A percentile compares a stretch with the other conserved stretches of the same genome.
Evolutionary conservation across 2,329 filamentous ascomycete species (phyloP).

Genomic region (Fusarium bulbicola): DNA sequence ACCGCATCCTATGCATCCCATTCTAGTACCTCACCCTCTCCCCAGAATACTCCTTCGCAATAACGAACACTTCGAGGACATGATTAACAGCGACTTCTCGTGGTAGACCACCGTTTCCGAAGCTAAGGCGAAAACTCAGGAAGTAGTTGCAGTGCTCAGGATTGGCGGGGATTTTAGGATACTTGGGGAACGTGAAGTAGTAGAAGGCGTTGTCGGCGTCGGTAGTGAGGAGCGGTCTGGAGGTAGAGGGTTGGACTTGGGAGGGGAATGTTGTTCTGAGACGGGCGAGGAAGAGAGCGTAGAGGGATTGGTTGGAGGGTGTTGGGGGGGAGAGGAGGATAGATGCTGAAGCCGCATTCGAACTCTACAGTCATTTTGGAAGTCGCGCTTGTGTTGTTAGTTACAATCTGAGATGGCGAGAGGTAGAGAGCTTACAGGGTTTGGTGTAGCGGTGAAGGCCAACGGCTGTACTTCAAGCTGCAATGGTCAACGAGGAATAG

Average conservation of each 20-base stretch:
- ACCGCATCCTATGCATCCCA: background rate
- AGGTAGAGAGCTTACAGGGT: background rate
- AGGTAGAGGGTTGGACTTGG: background rate
- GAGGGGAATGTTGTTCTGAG: background rate
- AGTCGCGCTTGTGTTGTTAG: background rate
- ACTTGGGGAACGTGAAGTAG: background rate
- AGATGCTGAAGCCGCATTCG: conserved; percentile 2
- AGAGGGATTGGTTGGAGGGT: background rate
- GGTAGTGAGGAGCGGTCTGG: background rate
- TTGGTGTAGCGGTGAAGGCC: accelerated
- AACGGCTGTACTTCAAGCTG: background rate
- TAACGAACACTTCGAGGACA: background rate
- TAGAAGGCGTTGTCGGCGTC: background rate
- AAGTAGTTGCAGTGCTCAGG: background rate
- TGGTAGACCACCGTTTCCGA: background rate
- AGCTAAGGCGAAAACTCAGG: background rate
- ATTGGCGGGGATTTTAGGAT: background rate
- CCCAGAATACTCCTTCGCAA: background rate
- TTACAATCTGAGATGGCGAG: accelerated
- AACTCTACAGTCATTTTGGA: background rate
- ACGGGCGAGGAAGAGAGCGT: background rate
- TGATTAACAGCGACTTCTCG: background rate
- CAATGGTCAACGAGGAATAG: too few species aligned
- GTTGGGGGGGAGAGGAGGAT: background rate
- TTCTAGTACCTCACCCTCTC: background rate